phyloP scores from a whole-genome alignment of 495 filamentous ascomycete genomes.

The Tuber aestivum region DNA sequence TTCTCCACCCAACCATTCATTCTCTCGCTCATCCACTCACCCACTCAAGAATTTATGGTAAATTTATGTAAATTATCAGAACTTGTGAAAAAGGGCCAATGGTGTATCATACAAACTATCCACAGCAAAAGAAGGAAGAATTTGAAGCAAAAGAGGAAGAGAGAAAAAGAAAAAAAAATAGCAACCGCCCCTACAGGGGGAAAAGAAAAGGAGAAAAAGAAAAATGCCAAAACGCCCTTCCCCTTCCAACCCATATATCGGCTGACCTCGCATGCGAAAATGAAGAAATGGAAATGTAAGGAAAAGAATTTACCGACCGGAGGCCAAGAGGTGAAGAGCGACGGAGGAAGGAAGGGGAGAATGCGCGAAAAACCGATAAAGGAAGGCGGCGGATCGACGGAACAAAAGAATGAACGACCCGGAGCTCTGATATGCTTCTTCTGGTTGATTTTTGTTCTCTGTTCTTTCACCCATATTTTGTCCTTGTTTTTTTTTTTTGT shows the following conservation, averaged over 20 bases:
- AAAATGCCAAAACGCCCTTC: slow-evolving; percentile 1
- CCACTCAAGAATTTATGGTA: background rate
- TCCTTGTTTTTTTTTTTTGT: background rate
- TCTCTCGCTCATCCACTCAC: background rate
- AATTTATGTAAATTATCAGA: slow-evolving; percentile 2
- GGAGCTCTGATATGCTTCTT: background rate
- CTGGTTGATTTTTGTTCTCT: background rate
- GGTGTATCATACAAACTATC: slow-evolving; percentile 4
- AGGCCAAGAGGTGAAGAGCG: background rate
- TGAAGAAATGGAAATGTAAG: background rate
- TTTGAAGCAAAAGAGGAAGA: background rate
- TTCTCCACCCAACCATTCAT: background rate
- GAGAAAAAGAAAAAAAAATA: background rate
- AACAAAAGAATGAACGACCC: background rate
- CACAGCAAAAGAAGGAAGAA: slow-evolving; percentile 3
- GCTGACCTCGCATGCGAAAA: background rate
- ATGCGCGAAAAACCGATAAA: background rate
- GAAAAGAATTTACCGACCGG: background rate
- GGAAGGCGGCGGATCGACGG: background rate
- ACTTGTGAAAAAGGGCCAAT: background rate
- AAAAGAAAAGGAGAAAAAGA: background rate
- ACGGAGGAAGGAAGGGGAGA: background rate
- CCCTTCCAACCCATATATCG: background rate
- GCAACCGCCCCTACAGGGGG: background rate
- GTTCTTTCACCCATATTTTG: background rate